Evolutionary conservation across 2,329 filamentous ascomycete genomes (phyloP).

Genomic region (Sarocladium oryzae): DNA sequence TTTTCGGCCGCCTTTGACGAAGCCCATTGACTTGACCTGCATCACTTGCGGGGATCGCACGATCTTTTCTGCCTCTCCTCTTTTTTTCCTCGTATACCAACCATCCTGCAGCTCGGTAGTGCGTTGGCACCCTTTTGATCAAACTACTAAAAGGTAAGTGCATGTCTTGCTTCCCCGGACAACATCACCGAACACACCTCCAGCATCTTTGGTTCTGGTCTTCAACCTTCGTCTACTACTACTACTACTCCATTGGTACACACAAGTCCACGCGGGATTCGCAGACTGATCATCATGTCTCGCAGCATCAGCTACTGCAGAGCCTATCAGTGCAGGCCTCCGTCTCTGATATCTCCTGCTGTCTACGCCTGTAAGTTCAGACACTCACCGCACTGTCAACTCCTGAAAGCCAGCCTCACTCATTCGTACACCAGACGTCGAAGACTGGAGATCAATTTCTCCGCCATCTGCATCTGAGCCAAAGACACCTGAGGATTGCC

Average conservation of each 20-base stretch:
- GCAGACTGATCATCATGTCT: constrained; percentile 7
- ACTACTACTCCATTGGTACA: neutral
- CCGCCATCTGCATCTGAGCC: constrained; percentile 6
- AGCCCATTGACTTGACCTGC: neutral
- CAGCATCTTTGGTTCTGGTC: neutral
- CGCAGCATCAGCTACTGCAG: constrained; percentile 8
- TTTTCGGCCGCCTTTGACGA: neutral
- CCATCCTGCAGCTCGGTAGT: neutral
- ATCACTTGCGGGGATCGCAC: constrained; percentile 3
- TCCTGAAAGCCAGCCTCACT: neutral
- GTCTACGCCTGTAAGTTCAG: constrained; percentile 6
- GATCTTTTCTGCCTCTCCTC: neutral
- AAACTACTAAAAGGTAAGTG: constrained; percentile 5
- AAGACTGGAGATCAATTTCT: constrained; percentile 7
- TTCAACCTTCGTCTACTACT: neutral
- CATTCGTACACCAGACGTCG: constrained; percentile 1
- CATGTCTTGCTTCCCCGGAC: constrained; percentile 1
- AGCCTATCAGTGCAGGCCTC: constrained; percentile 1
- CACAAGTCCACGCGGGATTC: no score
- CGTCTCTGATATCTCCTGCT: constrained; percentile 7
- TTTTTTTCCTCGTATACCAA: neutral
- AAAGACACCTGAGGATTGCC: constrained; percentile 1
- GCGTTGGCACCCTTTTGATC: constrained; percentile 1
- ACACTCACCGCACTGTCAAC: neutral
- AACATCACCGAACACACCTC: neutral